phyloP scores from a whole-genome alignment of 129 eudicot species.

The Oenanthe sinensis region DNA sequence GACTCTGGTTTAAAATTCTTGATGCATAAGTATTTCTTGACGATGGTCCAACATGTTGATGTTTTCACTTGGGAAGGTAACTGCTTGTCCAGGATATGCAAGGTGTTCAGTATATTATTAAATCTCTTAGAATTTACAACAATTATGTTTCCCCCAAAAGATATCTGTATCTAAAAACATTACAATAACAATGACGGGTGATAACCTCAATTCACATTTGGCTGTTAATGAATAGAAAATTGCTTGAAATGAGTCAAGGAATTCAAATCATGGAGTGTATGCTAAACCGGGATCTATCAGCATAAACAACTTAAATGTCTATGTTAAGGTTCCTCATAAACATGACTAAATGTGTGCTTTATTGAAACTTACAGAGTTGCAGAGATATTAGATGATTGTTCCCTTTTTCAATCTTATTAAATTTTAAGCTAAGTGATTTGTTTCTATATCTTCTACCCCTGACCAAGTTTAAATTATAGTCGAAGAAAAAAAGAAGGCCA shows the following conservation, averaged over 20 bases:
- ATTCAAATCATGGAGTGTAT: constrained; percentile 40
- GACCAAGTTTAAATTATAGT: neutral
- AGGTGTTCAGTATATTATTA: too few species aligned
- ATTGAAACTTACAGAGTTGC: neutral
- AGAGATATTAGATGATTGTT: neutral
- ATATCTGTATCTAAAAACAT: too few species aligned
- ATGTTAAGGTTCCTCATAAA: neutral
- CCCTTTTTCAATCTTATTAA: neutral
- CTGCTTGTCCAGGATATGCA: too few species aligned
- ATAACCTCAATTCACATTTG: too few species aligned
- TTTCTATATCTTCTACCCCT: neutral
- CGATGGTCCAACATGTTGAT: too few species aligned
- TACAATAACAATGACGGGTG: too few species aligned
- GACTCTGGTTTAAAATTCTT: neutral
- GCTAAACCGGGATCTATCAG: constrained; percentile 55
- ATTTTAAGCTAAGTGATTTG: neutral
- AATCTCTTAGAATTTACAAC: too few species aligned
- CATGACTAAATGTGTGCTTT: neutral
- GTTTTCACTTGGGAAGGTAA: too few species aligned
- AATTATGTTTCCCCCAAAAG: too few species aligned
- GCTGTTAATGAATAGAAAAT: constrained; percentile 11
- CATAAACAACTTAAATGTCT: neutral
- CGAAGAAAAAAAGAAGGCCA: neutral
- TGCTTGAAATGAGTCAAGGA: constrained; percentile 82
- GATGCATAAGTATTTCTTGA: neutral